These are phyloP conservation scores for Hirsutella minnesotensis DNA, from an alignment of 2,329 filamentous ascomycete genomes.

Conservation along the genomic window DNA sequence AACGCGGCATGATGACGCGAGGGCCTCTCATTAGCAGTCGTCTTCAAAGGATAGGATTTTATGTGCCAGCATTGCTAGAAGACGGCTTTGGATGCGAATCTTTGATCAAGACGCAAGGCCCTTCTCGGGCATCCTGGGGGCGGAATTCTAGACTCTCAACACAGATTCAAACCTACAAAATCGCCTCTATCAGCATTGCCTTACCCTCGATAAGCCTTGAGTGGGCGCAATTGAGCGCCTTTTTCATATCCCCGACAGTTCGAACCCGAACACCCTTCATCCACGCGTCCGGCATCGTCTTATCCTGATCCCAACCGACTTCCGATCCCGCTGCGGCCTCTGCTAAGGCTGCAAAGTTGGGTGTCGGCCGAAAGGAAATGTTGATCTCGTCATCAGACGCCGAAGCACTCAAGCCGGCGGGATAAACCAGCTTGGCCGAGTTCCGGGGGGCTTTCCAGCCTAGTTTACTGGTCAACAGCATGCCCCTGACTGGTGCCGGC, in stretches of 20 bases:
- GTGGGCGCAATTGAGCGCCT: not conserved
- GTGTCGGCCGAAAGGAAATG: slow-evolving; percentile 6
- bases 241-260: not conserved
- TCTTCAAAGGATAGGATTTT: no score
- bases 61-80: no score
- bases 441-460: slow-evolving; percentile 8
- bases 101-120: no score
- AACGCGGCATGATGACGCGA: no score
- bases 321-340: not conserved
- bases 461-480: not conserved
- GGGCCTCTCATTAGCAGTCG: no score
- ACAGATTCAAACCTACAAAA: not conserved
- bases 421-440: slow-evolving; percentile 5
- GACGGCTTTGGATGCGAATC: no score
- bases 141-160: no score
- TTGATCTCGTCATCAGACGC: slow-evolving; percentile 6
- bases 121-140: no score
- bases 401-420: slow-evolving; percentile 1
- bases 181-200: not conserved
- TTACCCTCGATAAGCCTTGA: not conserved
- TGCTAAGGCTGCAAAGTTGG: slow-evolving; percentile 1
- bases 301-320: not conserved
- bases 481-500: not conserved
- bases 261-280: not conserved
- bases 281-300: not conserved